A percentile compares a stretch with the other conserved stretches of the same genome.
Conservation (phyloP, 495 filamentous ascomycete species). For the Pseudotulostoma volvatum region DNA sequence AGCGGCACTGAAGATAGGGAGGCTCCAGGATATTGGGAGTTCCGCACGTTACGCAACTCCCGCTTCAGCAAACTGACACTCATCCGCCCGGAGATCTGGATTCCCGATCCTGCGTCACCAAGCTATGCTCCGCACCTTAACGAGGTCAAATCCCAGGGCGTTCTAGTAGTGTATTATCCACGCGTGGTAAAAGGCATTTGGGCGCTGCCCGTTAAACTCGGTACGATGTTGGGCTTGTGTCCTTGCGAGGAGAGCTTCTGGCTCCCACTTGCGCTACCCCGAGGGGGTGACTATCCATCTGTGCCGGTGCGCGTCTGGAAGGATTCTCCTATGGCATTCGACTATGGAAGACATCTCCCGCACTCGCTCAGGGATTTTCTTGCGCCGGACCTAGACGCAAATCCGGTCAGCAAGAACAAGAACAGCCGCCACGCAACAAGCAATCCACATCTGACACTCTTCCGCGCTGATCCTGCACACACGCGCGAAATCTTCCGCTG, state of each 20-base stretch:
- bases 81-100: constrained; percentile 61
- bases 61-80: constrained; percentile 56
- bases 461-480: constrained; percentile 47
- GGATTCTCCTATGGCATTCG: constrained; percentile 36
- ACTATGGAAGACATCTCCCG: constrained; percentile 35
- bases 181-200: constrained; percentile 8
- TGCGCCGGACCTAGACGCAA: no score
- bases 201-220: constrained; percentile 5
- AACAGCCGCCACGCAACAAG: constrained; percentile 18
- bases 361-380: constrained; percentile 41
- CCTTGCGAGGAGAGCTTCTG: constrained; percentile 26
- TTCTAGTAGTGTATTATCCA: constrained; percentile 25
- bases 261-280: constrained; percentile 48
- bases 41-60: constrained; percentile 54
- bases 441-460: constrained; percentile 47
- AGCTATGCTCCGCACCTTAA: constrained; percentile 21
- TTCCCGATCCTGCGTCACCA: constrained; percentile 46
- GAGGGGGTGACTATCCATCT: constrained; percentile 33
- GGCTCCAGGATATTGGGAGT: constrained; percentile 47
- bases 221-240: constrained; percentile 11
- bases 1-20: constrained; percentile 23
- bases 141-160: constrained; percentile 21
- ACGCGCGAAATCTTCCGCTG: constrained; percentile 55
- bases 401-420: constrained; percentile 15
- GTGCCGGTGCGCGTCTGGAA: constrained; percentile 66